Conservation (phyloP, 345 rosid genomes). For the Brassica incana region DNA sequence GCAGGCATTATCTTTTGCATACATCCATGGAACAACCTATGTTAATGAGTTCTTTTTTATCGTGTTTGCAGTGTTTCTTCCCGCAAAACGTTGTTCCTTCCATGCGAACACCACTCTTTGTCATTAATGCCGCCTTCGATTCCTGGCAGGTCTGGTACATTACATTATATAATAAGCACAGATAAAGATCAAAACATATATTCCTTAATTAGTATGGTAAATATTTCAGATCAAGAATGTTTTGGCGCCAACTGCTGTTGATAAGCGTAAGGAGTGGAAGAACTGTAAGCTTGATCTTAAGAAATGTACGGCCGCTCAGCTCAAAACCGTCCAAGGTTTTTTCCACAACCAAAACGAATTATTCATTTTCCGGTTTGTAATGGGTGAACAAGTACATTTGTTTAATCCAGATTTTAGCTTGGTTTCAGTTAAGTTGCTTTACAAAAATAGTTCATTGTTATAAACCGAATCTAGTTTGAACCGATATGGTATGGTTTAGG, state of each 20-base stretch:
- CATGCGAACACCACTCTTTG: conserved; percentile 74
- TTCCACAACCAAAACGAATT: neutral
- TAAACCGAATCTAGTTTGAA: neutral
- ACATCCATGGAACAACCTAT: neutral
- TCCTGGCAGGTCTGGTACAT: conserved; percentile 77
- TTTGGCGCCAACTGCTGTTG: conserved; percentile 74
- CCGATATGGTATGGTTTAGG: neutral
- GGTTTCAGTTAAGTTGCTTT: neutral
- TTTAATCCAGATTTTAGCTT: neutral
- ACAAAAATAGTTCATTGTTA: neutral
- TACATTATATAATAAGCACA: neutral
- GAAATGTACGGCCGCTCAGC: conserved; percentile 60
- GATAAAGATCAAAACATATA: neutral
- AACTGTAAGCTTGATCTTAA: conserved; percentile 67
- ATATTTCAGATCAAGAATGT: conserved; percentile 65
- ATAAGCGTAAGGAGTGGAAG: conserved; percentile 65
- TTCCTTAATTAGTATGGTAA: neutral
- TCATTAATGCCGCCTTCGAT: conserved; percentile 84
- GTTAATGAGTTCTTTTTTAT: neutral
- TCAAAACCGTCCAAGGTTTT: conserved; percentile 66
- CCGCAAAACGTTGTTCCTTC: conserved; percentile 64
- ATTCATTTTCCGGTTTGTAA: neutral
- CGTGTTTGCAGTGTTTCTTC: conserved; percentile 77
- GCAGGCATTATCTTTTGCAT: neutral
- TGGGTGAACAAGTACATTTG: neutral